Conservation (phyloP, 176 grass and related monocot genomes). For the Oryza australiensis region DNA sequence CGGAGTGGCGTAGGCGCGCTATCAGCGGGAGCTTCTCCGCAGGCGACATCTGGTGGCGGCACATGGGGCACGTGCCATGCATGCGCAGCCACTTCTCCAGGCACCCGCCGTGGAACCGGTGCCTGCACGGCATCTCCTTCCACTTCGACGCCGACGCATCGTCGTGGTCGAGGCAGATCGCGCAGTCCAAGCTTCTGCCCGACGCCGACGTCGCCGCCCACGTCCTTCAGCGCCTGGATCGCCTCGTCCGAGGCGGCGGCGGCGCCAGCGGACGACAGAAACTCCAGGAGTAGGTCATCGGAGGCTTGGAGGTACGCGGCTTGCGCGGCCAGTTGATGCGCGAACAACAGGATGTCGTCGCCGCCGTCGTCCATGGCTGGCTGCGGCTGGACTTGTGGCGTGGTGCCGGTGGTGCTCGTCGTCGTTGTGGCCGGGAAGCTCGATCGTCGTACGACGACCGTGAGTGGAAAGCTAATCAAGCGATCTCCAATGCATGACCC, state of each 20-base stretch:
- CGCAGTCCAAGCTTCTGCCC: not conserved
- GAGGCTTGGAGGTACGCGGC: too few species aligned
- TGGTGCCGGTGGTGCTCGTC: too few species aligned
- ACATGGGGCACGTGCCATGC: not conserved
- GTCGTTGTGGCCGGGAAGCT: too few species aligned
- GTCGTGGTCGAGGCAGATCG: not conserved
- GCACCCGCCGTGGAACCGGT: conserved; percentile 76
- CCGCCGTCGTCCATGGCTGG: too few species aligned
- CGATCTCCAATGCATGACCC: too few species aligned
- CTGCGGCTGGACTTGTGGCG: too few species aligned
- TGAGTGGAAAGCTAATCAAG: too few species aligned
- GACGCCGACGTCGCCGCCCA: not conserved
- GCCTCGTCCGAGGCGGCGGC: not conserved
- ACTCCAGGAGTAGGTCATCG: too few species aligned
- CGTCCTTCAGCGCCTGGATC: not conserved
- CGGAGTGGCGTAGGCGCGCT: too few species aligned
- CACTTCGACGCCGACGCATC: not conserved
- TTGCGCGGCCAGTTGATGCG: not conserved
- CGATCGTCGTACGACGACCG: too few species aligned
- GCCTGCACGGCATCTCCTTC: conserved; percentile 87
- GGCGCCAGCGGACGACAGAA: too few species aligned
- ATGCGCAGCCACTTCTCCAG: conserved; percentile 30
- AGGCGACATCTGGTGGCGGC: not conserved
- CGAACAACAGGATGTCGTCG: not conserved
- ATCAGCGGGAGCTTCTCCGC: too few species aligned